These are phyloP conservation scores for Blastomyces silverae DNA, from an alignment of 2,329 filamentous ascomycete genomes.

Conservation along the genomic window DNA sequence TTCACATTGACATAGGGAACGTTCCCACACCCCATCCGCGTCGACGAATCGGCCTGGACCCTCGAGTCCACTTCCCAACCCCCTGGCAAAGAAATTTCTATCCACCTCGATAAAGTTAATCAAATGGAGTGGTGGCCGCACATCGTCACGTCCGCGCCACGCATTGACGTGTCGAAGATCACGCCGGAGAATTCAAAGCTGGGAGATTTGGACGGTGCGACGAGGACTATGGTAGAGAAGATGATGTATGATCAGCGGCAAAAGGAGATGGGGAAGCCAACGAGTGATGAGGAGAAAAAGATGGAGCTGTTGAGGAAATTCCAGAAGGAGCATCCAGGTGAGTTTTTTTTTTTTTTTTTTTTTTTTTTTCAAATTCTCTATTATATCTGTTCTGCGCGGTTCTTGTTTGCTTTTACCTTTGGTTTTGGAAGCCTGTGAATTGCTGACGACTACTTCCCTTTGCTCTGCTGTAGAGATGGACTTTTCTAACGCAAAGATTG, in stretches of 20 bases:
- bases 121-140: constrained; percentile 99
- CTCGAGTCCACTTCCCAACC: constrained; percentile 57
- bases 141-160: constrained; percentile 76
- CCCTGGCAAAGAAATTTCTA: constrained; percentile 64
- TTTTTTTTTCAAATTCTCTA: constrained; percentile 17
- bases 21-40: constrained; percentile 68
- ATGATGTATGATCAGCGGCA: constrained; percentile 99
- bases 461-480: constrained; percentile 51
- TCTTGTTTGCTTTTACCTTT: constrained; percentile 8
- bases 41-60: constrained; percentile 94
- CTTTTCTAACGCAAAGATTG: constrained; percentile 59
- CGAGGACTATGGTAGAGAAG: constrained; percentile 96
- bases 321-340: constrained; percentile 64
- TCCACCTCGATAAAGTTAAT: constrained; percentile 92
- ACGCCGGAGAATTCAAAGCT: constrained; percentile 86
- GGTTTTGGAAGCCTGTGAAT: background rate
- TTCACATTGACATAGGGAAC: constrained; percentile 56
- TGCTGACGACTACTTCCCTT: constrained; percentile 17
- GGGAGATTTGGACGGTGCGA: constrained; percentile 89
- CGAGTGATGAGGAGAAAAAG: constrained; percentile 94
- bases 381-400: background rate
- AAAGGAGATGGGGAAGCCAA: constrained; percentile 85
- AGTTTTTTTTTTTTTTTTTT: constrained; percentile 19
- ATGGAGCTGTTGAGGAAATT: constrained; percentile 88
- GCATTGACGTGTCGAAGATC: constrained; percentile 94